Percentiles rank a stretch among this genome's conserved stretches.
phyloP scores from a whole-genome alignment of 2,329 filamentous ascomycete species.

The Fusarium sp. region DNA sequence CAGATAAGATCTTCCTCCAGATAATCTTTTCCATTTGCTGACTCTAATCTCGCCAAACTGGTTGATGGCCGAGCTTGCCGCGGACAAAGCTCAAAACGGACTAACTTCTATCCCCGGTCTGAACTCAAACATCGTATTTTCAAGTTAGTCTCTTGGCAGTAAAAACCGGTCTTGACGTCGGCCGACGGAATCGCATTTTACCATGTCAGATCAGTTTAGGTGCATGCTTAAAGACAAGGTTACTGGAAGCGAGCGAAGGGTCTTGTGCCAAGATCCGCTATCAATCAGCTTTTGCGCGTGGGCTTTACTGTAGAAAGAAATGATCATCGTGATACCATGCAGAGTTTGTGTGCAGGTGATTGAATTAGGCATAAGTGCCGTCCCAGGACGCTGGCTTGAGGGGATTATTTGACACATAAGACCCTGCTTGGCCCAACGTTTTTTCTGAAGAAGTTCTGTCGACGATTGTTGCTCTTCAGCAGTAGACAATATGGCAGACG shows the following conservation, averaged over 20 bases:
- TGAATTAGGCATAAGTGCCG: conserved; percentile 31
- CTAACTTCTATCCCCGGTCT: neutral
- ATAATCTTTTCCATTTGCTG: conserved; percentile 12
- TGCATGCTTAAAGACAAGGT: conserved; percentile 14
- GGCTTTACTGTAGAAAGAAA: conserved; percentile 20
- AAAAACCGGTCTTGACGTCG: neutral
- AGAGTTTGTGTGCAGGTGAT: neutral
- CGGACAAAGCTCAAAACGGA: conserved; percentile 3
- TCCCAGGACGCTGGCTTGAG: neutral
- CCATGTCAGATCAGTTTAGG: neutral
- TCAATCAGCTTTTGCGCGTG: conserved; percentile 30
- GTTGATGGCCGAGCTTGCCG: neutral
- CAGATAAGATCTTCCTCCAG: conserved; percentile 33
- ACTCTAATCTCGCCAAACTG: conserved; percentile 10
- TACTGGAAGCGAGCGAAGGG: conserved; percentile 5
- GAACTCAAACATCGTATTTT: conserved; percentile 1
- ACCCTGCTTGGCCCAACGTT: neutral
- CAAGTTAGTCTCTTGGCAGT: conserved; percentile 25
- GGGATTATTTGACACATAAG: conserved; percentile 2
- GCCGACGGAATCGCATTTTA: neutral
- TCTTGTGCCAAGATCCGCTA: conserved; percentile 30
- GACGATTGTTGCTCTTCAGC: too few relatives aligned
- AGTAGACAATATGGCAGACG: conserved; percentile 14
- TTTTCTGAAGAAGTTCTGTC: neutral
- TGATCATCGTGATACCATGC: conserved; percentile 26